Percentiles rank a stretch among this genome's conserved stretches.
Conservation (phyloP, 345 rosid genomes). For the Crucihimalaya himalaica region DNA sequence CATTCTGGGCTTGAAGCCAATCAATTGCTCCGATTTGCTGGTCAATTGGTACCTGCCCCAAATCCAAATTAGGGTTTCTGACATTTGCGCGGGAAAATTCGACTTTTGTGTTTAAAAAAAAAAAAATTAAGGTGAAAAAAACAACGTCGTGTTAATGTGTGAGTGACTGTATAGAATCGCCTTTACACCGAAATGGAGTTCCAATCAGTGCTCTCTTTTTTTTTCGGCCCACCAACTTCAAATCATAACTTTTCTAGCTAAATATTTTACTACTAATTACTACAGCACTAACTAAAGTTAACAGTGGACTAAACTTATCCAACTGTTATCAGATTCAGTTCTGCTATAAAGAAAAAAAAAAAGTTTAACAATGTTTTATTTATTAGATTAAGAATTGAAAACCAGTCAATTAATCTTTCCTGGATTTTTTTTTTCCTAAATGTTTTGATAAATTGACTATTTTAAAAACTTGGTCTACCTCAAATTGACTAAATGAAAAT, state of each 20-base stretch:
- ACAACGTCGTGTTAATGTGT: background rate
- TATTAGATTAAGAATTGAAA: background rate
- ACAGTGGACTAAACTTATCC: slow-evolving; percentile 3
- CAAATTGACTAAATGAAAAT: background rate
- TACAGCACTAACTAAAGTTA: background rate
- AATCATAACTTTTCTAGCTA: background rate
- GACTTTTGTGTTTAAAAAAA: too few species aligned
- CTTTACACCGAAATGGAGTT: background rate
- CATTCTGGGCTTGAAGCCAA: slow-evolving; percentile 86
- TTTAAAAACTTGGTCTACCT: background rate
- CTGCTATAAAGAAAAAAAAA: too few species aligned
- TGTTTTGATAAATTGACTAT: background rate
- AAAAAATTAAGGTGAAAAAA: background rate
- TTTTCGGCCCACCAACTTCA: background rate
- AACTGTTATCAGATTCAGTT: too few species aligned
- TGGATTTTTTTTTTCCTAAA: background rate
- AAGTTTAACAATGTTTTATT: background rate
- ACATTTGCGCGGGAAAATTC: slow-evolving; percentile 23
- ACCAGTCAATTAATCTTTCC: background rate
- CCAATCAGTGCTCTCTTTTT: background rate
- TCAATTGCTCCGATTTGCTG: slow-evolving; percentile 73
- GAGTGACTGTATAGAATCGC: background rate
- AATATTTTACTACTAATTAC: too few species aligned
- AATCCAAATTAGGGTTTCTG: background rate
- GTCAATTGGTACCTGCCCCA: slow-evolving; percentile 62